Evolutionary conservation across 1,284 basidiomycete species (phyloP).

Genomic region (Gymnopus androsaceus): DNA sequence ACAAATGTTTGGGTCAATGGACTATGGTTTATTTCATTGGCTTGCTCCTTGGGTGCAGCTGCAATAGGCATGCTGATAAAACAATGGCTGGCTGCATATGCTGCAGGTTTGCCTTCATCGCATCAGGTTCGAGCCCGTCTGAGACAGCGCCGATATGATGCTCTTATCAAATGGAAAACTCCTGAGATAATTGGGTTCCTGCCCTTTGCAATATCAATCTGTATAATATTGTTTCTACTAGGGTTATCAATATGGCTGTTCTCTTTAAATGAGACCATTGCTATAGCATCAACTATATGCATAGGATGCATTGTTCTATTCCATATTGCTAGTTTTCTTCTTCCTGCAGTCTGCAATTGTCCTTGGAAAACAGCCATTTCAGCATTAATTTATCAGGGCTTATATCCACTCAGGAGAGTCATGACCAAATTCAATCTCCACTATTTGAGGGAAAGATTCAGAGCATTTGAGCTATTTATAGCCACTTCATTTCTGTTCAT

Average conservation of each 20-base stretch:
- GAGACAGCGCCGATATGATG: slow-evolving; percentile 15
- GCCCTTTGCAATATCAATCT: slow-evolving; percentile 17
- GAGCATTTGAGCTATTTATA: not conserved
- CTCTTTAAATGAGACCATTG: slow-evolving; percentile 6
- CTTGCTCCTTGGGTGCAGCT: slow-evolving; percentile 14
- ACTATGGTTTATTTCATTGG: slow-evolving; percentile 17
- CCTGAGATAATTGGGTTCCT: slow-evolving; percentile 13
- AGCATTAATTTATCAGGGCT: not conserved
- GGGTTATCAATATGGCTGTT: slow-evolving; percentile 15
- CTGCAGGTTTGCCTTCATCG: slow-evolving; percentile 10
- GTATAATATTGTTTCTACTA: slow-evolving; percentile 16
- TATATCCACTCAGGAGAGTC: not conserved
- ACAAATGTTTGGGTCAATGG: slow-evolving; percentile 16
- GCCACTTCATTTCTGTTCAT: not conserved
- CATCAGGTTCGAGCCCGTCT: slow-evolving; percentile 12
- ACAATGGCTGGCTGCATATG: slow-evolving; percentile 18
- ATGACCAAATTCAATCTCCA: not conserved
- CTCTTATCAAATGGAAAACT: slow-evolving; percentile 16
- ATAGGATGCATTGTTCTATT: slow-evolving; percentile 9
- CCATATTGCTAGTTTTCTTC: not conserved
- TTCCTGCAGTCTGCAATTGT: not conserved
- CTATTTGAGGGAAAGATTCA: not conserved
- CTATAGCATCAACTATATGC: slow-evolving; percentile 6
- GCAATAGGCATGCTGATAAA: slow-evolving; percentile 19
- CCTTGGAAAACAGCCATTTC: not conserved